A percentile compares a stretch with the other conserved stretches of the same genome.
Evolutionary conservation across 345 rosid species (phyloP).

Genomic region (Citropsis articulata): DNA sequence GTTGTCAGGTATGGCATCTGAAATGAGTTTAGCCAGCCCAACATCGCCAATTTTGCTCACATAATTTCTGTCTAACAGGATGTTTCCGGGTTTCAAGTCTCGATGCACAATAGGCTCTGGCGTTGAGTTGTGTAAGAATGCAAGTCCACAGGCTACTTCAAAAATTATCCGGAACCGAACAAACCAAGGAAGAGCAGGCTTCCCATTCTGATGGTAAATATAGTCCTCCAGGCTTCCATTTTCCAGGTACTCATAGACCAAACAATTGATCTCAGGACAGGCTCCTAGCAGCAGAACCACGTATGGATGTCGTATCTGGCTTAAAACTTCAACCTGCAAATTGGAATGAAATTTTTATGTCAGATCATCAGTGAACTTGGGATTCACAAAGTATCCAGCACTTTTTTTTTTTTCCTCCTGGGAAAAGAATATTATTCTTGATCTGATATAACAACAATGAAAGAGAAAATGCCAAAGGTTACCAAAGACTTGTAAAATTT

Average conservation of each 20-base stretch:
- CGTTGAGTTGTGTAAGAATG: constrained; percentile 90
- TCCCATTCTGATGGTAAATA: constrained; percentile 50
- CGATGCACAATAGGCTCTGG: constrained; percentile 87
- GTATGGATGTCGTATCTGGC: constrained; percentile 78
- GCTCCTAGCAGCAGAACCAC: constrained; percentile 86
- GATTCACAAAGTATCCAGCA: neutral
- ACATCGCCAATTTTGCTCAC: constrained; percentile 89
- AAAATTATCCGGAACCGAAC: constrained; percentile 67
- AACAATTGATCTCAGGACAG: constrained; percentile 77
- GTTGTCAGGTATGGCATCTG: constrained; percentile 68
- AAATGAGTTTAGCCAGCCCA: constrained; percentile 79
- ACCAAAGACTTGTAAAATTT: neutral
- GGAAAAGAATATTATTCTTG: neutral
- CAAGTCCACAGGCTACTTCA: constrained; percentile 79
- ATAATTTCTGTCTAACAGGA: constrained; percentile 66
- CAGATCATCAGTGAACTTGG: neutral
- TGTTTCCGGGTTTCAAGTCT: constrained; percentile 81
- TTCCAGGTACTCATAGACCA: constrained; percentile 83
- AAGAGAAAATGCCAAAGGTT: neutral
- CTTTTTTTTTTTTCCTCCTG: neutral
- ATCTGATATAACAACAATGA: neutral
- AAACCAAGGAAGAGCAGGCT: constrained; percentile 77
- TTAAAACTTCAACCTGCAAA: constrained; percentile 75
- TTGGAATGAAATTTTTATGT: neutral
- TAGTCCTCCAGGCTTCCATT: constrained; percentile 75